Conservation (phyloP, 2,329 filamentous ascomycete species). For the Ophiostoma himal-ulmi region DNA sequence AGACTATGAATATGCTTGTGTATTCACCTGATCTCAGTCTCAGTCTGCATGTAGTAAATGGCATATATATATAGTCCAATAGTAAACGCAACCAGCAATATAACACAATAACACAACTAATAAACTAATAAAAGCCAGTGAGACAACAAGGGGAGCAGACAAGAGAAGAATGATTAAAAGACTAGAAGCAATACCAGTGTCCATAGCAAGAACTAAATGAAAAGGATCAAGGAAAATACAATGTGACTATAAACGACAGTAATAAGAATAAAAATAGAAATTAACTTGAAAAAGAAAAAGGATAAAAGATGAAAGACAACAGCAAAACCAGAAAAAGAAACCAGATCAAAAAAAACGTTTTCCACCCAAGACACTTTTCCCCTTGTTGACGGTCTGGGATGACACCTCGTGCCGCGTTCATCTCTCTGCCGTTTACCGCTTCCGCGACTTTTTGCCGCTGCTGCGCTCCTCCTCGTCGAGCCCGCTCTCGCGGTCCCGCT, state of each 20-base stretch:
- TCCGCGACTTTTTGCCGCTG: constrained; percentile 61
- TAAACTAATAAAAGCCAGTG: background rate
- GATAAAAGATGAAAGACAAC: background rate
- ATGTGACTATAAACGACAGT: background rate
- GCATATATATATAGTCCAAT: background rate
- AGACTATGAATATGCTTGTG: constrained; percentile 6
- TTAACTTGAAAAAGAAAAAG: background rate
- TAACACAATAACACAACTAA: too few species aligned
- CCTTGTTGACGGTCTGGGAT: background rate
- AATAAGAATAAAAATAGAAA: background rate
- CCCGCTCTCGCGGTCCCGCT: constrained; percentile 63
- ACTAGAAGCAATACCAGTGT: background rate
- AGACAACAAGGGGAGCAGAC: background rate
- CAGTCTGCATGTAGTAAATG: background rate
- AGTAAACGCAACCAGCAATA: too few species aligned
- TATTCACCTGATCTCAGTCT: background rate
- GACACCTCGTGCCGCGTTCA: too few species aligned
- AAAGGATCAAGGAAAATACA: background rate
- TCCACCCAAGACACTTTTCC: background rate
- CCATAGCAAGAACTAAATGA: background rate
- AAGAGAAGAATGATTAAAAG: background rate
- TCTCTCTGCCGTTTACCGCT: constrained; percentile 34
- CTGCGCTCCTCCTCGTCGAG: constrained; percentile 71
- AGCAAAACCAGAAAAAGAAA: background rate
- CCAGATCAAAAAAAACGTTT: background rate